Percentiles rank a stretch among this genome's conserved stretches.
phyloP scores from a whole-genome alignment of 768 basidiomycete species.

The Pleurotus tuoliensis region DNA sequence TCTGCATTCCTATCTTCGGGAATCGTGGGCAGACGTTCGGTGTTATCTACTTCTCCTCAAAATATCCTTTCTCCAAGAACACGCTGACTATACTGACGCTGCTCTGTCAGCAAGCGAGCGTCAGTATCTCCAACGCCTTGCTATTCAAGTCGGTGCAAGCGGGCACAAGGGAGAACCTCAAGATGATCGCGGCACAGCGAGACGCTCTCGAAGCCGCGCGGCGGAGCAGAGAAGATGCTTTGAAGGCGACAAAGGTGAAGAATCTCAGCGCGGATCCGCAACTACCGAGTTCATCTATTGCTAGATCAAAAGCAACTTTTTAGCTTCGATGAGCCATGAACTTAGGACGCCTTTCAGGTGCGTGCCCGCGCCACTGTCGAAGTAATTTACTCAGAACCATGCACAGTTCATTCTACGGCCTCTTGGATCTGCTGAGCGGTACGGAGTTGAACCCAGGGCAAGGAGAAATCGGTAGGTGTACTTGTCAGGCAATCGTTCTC shows the following conservation, averaged over 20 bases:
- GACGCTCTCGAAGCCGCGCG: slow-evolving; percentile 69
- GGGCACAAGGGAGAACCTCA: slow-evolving; percentile 69
- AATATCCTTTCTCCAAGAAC: slow-evolving; percentile 59
- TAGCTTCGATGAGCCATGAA: slow-evolving; percentile 78
- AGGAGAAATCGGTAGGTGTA: slow-evolving; percentile 56
- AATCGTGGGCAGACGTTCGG: slow-evolving; percentile 76
- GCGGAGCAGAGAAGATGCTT: slow-evolving; percentile 65
- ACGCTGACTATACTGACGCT: slow-evolving; percentile 59
- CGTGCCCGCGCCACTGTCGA: not conserved
- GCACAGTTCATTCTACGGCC: slow-evolving; percentile 67
- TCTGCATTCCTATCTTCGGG: slow-evolving; percentile 70
- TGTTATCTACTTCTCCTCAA: slow-evolving; percentile 63
- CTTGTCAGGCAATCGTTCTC: not conserved
- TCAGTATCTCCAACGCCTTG: slow-evolving; percentile 72
- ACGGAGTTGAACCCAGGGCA: slow-evolving; percentile 69
- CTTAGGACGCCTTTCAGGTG: slow-evolving; percentile 75
- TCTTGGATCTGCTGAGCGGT: slow-evolving; percentile 69
- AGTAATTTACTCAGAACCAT: not conserved
- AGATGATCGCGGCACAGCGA: slow-evolving; percentile 71
- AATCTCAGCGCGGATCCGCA: not conserved
- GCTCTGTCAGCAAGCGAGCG: slow-evolving; percentile 71
- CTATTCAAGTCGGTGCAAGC: slow-evolving; percentile 72
- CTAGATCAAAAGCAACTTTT: slow-evolving; percentile 75
- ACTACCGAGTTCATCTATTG: not conserved
- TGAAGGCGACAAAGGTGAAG: slow-evolving; percentile 66